These are phyloP conservation scores for Yamadazyma epiphylla DNA, from an alignment of 1,139 yeast genomes.

Conservation along the genomic window DNA sequence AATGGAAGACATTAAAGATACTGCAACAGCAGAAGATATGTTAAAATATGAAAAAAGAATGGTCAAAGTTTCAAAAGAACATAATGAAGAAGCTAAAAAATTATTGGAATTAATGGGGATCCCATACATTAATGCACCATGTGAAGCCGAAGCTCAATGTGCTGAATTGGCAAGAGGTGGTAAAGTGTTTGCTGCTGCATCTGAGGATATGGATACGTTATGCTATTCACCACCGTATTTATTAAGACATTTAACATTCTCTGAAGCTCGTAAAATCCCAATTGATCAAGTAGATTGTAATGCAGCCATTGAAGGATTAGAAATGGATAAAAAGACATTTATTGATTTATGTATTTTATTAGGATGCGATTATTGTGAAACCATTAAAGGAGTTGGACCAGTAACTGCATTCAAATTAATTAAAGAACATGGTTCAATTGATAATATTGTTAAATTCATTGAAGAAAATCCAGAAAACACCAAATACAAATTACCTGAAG, in stretches of 20 bases:
- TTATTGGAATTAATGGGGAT: slow-evolving; percentile 87
- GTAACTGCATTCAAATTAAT: slow-evolving; percentile 87
- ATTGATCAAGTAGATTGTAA: slow-evolving; percentile 76
- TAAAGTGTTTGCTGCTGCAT: slow-evolving; percentile 93
- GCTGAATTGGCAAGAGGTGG: slow-evolving; percentile 88
- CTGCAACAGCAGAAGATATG: slow-evolving; percentile 75
- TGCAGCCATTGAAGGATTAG: slow-evolving; percentile 72
- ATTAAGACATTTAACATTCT: slow-evolving; percentile 84
- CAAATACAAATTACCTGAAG: slow-evolving; percentile 83
- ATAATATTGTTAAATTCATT: slow-evolving; percentile 66
- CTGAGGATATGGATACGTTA: slow-evolving; percentile 98
- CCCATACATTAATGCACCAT: slow-evolving; percentile 90
- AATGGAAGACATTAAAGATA: slow-evolving; percentile 69
- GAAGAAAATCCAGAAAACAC: slow-evolving; percentile 55
- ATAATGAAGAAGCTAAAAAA: slow-evolving; percentile 88
- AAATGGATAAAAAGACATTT: slow-evolving; percentile 67
- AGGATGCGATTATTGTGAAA: slow-evolving; percentile 97
- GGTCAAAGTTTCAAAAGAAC: slow-evolving; percentile 83
- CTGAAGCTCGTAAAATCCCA: slow-evolving; percentile 92
- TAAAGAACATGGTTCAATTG: slow-evolving; percentile 79
- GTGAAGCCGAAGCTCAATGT: slow-evolving; percentile 99
- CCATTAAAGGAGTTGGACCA: slow-evolving; percentile 93
- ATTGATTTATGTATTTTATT: slow-evolving; percentile 87
- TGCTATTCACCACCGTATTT: slow-evolving; percentile 85
- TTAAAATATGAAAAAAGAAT: slow-evolving; percentile 80